Conservation (phyloP, 208 protist genomes). For the Histomonas meleagridis region DNA sequence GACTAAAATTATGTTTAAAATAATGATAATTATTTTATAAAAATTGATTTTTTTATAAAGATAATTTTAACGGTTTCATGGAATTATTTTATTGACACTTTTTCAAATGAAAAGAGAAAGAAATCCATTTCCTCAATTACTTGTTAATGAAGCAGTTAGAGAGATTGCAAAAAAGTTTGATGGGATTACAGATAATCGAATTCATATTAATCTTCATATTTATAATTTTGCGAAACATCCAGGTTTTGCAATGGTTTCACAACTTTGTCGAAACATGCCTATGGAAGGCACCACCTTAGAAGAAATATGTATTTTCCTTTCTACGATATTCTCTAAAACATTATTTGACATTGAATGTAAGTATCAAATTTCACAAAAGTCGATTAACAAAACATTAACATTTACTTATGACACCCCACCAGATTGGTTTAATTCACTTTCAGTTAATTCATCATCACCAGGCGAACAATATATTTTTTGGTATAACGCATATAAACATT, state of each 20-base stretch:
- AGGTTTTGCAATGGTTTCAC: not conserved
- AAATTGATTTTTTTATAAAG: too few species aligned
- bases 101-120: too few species aligned
- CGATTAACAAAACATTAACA: not conserved
- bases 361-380: not conserved
- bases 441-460: too few species aligned
- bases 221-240: not conserved
- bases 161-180: not conserved
- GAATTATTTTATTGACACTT: too few species aligned
- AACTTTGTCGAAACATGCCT: not conserved
- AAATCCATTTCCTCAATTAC: not conserved
- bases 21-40: too few species aligned
- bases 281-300: not conserved
- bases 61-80: too few species aligned
- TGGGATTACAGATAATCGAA: not conserved
- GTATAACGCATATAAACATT: not conserved
- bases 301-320: not conserved
- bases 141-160: slow-evolving; percentile 4
- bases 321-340: not conserved
- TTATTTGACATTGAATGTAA: not conserved
- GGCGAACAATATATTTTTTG: not conserved
- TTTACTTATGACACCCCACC: not conserved
- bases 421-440: not conserved
- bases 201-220: not conserved
- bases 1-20: too few species aligned